Conservation (phyloP, 257 asterid genomes). For the Marsdenia floribunda region DNA sequence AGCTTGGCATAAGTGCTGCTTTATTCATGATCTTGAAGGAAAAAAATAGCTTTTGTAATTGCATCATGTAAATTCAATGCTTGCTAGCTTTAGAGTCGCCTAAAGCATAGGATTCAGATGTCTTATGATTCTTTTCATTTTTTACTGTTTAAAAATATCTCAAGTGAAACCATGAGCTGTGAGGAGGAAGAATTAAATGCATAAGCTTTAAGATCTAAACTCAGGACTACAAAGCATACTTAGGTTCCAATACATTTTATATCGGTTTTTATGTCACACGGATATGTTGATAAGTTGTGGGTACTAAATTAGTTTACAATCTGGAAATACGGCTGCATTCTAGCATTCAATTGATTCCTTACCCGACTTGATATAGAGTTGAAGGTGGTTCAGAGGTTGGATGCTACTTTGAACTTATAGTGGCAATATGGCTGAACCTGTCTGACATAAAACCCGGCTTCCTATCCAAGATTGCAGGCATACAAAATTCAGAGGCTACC, state of each 20-base stretch:
- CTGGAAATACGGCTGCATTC: no score
- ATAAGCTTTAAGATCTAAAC: neutral
- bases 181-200: no score
- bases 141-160: no score
- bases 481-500: neutral
- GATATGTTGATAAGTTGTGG: no score
- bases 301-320: no score
- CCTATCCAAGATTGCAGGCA: neutral
- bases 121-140: no score
- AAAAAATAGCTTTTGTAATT: neutral
- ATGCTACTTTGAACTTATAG: neutral
- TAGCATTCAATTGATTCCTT: neutral
- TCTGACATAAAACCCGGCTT: neutral
- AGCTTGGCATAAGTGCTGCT: neutral
- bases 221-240: no score
- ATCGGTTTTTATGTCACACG: no score
- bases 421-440: neutral
- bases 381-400: neutral
- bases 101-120: no score
- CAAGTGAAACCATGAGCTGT: no score
- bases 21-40: neutral
- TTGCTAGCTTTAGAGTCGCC: no score
- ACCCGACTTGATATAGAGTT: neutral
- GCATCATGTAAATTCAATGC: neutral
- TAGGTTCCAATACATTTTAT: no score